A percentile compares a stretch with the other conserved stretches of the same genome.
phyloP scores from a whole-genome alignment of 257 asterid species.

The Solanum peruvianum region DNA sequence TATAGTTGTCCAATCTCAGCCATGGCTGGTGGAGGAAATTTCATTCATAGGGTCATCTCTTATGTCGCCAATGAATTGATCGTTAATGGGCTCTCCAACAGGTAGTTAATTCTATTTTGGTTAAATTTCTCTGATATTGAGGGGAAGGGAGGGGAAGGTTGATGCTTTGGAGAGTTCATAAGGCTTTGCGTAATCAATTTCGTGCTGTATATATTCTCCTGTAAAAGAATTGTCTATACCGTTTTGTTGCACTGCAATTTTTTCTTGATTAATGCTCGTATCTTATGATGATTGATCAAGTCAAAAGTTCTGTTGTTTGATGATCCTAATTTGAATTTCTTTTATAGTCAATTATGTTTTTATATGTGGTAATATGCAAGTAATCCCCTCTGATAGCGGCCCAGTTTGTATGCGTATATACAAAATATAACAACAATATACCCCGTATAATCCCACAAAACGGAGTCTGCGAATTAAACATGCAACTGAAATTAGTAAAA shows the following conservation, averaged over 20 bases:
- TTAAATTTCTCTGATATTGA: not conserved
- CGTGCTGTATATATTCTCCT: not conserved
- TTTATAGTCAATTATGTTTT: not conserved
- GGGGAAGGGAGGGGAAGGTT: not conserved
- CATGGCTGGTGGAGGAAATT: constrained; percentile 89
- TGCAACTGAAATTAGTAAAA: not conserved
- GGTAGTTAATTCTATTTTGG: constrained; percentile 17
- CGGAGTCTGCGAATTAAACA: not conserved
- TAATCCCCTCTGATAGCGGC: not conserved
- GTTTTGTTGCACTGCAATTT: not conserved
- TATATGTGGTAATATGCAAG: not conserved
- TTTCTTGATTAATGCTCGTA: not conserved
- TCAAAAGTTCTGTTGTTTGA: not conserved
- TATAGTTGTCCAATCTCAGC: not conserved
- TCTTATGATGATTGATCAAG: not conserved
- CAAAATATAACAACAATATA: not conserved
- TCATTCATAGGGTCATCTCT: constrained; percentile 47
- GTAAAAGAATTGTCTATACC: not conserved
- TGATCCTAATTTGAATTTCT: not conserved
- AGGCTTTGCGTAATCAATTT: not conserved
- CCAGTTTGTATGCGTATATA: not conserved
- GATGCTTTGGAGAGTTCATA: not conserved
- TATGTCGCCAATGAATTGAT: constrained; percentile 56
- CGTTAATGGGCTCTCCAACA: constrained; percentile 50
- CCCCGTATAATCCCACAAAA: not conserved